A percentile compares a stretch with the other conserved stretches of the same genome.
Conservation (phyloP, 179 eudicot genomes). For the Spinacia oleracea region DNA sequence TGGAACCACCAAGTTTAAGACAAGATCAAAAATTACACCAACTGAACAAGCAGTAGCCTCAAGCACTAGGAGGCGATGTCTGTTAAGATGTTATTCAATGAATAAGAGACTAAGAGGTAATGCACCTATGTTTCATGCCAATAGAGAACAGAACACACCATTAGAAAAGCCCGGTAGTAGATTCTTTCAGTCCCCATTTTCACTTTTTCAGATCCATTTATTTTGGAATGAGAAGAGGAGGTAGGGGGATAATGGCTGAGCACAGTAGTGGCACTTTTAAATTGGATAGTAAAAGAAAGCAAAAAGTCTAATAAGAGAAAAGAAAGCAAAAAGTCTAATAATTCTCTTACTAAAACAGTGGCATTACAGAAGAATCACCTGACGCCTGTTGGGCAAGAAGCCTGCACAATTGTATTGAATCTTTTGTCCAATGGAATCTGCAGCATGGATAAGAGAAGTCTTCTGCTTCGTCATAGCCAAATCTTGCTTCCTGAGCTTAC, state of each 20-base stretch:
- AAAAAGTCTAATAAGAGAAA: neutral
- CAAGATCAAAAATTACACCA: neutral
- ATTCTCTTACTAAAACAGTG: neutral
- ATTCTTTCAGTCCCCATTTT: neutral
- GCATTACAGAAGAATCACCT: conserved; percentile 48
- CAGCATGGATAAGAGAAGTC: conserved; percentile 71
- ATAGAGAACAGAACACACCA: neutral
- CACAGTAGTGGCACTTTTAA: neutral
- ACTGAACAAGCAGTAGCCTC: conserved; percentile 2
- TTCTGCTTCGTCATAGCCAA: conserved; percentile 80
- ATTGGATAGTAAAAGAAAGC: neutral
- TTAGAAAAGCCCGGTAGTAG: neutral
- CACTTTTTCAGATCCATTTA: neutral
- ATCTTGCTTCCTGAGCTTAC: conserved; percentile 83
- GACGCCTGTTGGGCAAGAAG: conserved; percentile 84
- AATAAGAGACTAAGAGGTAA: neutral
- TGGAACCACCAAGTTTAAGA: conserved; percentile 3
- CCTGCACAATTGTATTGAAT: conserved; percentile 89
- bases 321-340: conserved; percentile 2
- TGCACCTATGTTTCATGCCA: neutral
- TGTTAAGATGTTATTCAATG: conserved; percentile 11
- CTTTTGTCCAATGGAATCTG: conserved; percentile 80
- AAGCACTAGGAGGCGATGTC: conserved; percentile 6
- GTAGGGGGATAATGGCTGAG: neutral
- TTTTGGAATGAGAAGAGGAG: neutral